A percentile compares a stretch with the other conserved stretches of the same genome.
Evolutionary conservation across 768 basidiomycete genomes (phyloP).

Genomic region (Panus rudis): DNA sequence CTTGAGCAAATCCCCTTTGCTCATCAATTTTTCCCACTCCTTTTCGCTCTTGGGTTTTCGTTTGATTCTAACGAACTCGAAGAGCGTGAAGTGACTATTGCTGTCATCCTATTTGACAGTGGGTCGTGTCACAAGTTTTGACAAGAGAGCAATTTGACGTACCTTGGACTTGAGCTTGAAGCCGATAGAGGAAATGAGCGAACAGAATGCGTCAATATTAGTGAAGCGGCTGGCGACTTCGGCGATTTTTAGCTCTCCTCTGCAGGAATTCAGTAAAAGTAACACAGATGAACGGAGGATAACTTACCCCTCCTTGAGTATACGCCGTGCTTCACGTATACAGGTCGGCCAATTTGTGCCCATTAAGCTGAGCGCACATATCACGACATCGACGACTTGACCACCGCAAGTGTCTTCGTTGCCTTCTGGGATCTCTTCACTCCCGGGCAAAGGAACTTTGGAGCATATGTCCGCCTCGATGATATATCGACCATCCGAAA

Average conservation of each 20-base stretch:
- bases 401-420: conserved; percentile 46
- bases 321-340: conserved; percentile 82
- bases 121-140: neutral
- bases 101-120: conserved; percentile 57
- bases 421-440: conserved; percentile 36
- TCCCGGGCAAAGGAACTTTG: conserved; percentile 79
- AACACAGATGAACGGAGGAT: neutral
- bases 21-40: conserved; percentile 53
- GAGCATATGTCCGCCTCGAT: conserved; percentile 86
- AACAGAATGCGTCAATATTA: conserved; percentile 57
- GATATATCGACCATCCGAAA: conserved; percentile 69
- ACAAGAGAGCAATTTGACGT: conserved; percentile 9
- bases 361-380: conserved; percentile 96
- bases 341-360: conserved; percentile 93
- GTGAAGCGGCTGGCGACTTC: conserved; percentile 85
- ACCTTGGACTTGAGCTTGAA: conserved; percentile 72
- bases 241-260: conserved; percentile 80
- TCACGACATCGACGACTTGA: conserved; percentile 82
- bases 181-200: conserved; percentile 58
- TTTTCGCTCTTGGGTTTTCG: conserved; percentile 41
- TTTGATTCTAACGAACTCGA: conserved; percentile 67
- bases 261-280: conserved; percentile 22
- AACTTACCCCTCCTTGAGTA: conserved; percentile 75
- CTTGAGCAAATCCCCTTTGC: conserved; percentile 56
- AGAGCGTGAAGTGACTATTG: conserved; percentile 81